Evolutionary conservation across 352 stramenopile species (phyloP), one percentile per base, ranked within the genome.

Genomic region (Phytopythium montanum): DNA sequence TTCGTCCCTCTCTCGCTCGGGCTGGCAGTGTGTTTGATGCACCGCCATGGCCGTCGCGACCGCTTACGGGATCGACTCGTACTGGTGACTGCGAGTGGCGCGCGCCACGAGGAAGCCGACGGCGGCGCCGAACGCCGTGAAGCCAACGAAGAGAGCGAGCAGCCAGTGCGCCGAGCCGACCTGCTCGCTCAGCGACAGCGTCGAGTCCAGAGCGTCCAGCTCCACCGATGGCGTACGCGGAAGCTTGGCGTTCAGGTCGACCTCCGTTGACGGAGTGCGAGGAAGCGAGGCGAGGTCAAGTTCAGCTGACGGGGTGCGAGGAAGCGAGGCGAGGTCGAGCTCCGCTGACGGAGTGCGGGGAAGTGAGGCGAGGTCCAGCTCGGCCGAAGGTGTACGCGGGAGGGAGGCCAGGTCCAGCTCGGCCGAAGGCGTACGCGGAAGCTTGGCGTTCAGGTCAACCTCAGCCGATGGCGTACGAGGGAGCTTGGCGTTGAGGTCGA

Each of bases 101-200:
- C 70, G 65, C 21, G 68, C 60, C 3, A 70, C 73, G 12, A 70
- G 7, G 52, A 66, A 73, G 33, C 65, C 66, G 7, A 82, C 62
- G 34, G 64, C 56, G 2, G 41, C 67, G 2, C 73, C 73, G 16
- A 83, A 68, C 9, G 60, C 57, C 29, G 72, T 64, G 44, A 79
- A 72, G n/a, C 34, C 63, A 9, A 67, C 65, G 26, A 79, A 62
- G n/a, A 79, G 48, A 8, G 44, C 58, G 8, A 66, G 33, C 26
- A 69, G 34, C 51, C 51, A 57, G 51, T 57, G 51, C 10, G 51
- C 34, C 33, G 51, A 57, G 10, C 51, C 21, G 4, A 57, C 21
- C 19, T 46, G 51, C 31, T 56, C 14, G 46, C 45, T 56, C 38
- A 60, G 39, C 12, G 51, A 44, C 51, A 57, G 34, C 21, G 21